Conservation (phyloP, 2,329 filamentous ascomycete genomes). For the Dothideomycetidae sp. region DNA sequence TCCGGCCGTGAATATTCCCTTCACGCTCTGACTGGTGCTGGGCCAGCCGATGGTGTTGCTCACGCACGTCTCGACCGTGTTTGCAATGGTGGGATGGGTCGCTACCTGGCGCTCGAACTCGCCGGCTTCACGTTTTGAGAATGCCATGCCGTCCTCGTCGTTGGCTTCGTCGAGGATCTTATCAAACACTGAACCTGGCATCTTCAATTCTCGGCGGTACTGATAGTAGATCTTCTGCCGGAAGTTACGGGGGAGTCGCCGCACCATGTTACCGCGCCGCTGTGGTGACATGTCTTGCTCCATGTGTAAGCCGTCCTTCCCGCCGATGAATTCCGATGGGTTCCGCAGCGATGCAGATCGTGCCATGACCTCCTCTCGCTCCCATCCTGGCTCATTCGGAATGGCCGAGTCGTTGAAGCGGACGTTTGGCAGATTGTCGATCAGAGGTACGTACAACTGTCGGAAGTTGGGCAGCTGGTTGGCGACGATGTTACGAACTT, state of each 20-base stretch:
- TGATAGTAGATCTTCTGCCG: conserved; percentile 83
- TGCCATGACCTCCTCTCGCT: conserved; percentile 21
- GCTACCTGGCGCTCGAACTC: conserved; percentile 79
- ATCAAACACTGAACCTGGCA: conserved; percentile 71
- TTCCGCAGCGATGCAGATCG: conserved; percentile 29
- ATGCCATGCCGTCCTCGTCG: conserved; percentile 49
- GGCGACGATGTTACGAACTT: conserved; percentile 85
- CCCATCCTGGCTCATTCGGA: conserved; percentile 28
- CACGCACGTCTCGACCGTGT: conserved; percentile 61
- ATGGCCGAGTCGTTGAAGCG: conserved; percentile 54
- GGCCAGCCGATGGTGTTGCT: conserved; percentile 86
- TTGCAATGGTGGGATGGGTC: conserved; percentile 52
- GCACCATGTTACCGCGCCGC: conserved; percentile 90
- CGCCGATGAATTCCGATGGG: conserved; percentile 31
- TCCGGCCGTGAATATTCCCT: conserved; percentile 70
- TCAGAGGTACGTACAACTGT: conserved; percentile 74
- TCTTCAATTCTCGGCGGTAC: conserved; percentile 80
- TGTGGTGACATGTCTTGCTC: conserved; percentile 85
- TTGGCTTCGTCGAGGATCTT: conserved; percentile 65
- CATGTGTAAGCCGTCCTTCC: conserved; percentile 52
- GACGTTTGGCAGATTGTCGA: conserved; percentile 82
- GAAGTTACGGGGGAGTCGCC: conserved; percentile 75
- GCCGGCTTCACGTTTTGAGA: conserved; percentile 58
- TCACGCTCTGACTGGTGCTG: conserved; percentile 73
- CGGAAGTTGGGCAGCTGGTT: conserved; percentile 88